These are phyloP conservation scores for Abelmoschus esculentus DNA, from an alignment of 345 rosid genomes.

Conservation along the genomic window DNA sequence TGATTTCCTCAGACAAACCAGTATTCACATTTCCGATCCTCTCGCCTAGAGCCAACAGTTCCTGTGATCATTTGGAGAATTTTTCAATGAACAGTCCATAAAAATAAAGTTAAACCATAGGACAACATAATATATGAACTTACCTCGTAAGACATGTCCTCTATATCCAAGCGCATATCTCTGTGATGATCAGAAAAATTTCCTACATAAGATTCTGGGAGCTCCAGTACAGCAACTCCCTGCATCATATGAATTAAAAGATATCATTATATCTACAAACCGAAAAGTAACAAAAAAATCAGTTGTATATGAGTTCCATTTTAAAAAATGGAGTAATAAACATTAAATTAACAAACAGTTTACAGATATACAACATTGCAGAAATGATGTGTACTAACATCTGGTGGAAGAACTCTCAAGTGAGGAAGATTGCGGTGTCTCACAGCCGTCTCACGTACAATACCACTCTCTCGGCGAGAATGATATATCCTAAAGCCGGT, in stretches of 20 bases:
- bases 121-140: neutral
- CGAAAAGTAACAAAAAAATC: neutral
- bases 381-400: constrained; percentile 33
- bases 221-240: constrained; percentile 63
- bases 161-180: constrained; percentile 92
- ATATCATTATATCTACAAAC: neutral
- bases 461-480: constrained; percentile 31
- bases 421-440: constrained; percentile 49
- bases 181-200: constrained; percentile 57
- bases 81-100: neutral
- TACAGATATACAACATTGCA: neutral
- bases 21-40: constrained; percentile 69
- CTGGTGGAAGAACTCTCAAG: constrained; percentile 44
- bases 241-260: constrained; percentile 21
- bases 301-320: neutral
- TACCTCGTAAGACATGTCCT: constrained; percentile 88
- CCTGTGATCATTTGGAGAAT: constrained; percentile 30
- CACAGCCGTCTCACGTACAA: constrained; percentile 25
- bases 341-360: neutral
- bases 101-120: neutral
- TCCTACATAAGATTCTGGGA: constrained; percentile 41
- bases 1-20: constrained; percentile 64
- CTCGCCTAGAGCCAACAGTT: constrained; percentile 79
- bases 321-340: neutral
- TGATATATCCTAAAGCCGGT: constrained; percentile 43